These are phyloP conservation scores for Lipomyces japonicus DNA, from an alignment of 805 yeast species.

Conservation along the genomic window DNA sequence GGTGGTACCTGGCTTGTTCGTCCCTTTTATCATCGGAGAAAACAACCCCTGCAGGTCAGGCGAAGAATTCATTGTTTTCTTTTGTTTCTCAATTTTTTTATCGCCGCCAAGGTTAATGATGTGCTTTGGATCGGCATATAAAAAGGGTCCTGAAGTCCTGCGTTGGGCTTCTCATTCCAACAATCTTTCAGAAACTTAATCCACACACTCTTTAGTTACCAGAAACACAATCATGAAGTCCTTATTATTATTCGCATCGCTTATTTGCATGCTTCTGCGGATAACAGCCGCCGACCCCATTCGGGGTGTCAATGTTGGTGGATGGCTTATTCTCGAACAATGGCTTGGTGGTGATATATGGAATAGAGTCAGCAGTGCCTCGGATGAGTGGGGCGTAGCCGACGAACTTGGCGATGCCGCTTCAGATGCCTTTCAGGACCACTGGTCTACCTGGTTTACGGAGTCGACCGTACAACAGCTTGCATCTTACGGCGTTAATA, in stretches of 20 bases:
- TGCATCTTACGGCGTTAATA: slow-evolving; percentile 60
- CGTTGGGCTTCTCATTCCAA: no score
- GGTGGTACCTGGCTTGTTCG: no score
- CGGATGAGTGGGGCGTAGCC: slow-evolving; percentile 75
- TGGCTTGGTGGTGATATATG: slow-evolving; percentile 52
- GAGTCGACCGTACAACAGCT: slow-evolving; percentile 65
- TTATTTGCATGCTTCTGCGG: neutral
- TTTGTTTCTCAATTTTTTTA: no score
- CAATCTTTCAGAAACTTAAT: no score
- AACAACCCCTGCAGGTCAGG: no score
- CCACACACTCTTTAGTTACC: no score
- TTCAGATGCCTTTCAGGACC: slow-evolving; percentile 49
- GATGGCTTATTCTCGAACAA: slow-evolving; percentile 78
- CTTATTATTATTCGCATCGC: neutral
- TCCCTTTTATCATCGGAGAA: no score
- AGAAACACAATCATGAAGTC: neutral
- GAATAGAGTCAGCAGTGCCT: slow-evolving; percentile 66
- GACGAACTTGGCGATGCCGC: slow-evolving; percentile 62
- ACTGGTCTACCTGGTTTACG: slow-evolving; percentile 75
- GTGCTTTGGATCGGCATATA: no score
- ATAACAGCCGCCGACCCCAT: slow-evolving; percentile 5
- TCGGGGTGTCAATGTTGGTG: slow-evolving; percentile 66
- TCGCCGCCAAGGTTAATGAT: no score
- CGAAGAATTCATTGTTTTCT: no score
- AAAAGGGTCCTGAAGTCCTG: no score